Percentiles rank a stretch among this genome's conserved stretches.
These are phyloP conservation scores for Aureobasidium sp. DNA, from an alignment of 2,329 filamentous ascomycete species.

Conservation along the genomic window DNA sequence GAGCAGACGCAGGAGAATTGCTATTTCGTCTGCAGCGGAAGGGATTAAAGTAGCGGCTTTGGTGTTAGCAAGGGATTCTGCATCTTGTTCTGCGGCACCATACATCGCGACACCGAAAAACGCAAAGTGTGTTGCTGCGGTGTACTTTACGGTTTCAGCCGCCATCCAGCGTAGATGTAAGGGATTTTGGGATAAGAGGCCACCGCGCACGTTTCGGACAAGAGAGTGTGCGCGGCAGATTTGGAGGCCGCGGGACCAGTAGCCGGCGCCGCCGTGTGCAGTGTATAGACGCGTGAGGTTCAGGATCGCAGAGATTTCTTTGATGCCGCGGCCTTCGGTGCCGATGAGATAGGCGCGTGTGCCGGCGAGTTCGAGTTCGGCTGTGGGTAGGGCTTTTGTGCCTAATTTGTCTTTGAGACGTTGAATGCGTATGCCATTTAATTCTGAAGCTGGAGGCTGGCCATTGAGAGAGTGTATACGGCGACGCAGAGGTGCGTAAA, in stretches of 20 bases:
- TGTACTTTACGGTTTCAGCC: neutral
- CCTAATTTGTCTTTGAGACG: neutral
- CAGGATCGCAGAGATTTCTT: neutral
- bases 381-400: neutral
- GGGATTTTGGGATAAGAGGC: neutral
- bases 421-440: neutral
- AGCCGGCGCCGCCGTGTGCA: neutral
- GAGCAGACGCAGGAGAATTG: neutral
- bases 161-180: neutral
- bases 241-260: neutral
- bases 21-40: neutral
- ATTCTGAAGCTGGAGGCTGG: neutral
- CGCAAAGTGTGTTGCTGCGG: neutral
- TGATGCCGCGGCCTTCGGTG: neutral
- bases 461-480: neutral
- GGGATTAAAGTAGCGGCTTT: neutral
- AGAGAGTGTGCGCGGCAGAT: neutral
- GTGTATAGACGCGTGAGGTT: neutral
- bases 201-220: neutral
- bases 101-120: neutral
- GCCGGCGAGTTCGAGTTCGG: neutral
- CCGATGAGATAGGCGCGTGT: neutral
- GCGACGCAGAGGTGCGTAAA: neutral
- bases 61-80: neutral
- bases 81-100: neutral